Conservation (phyloP, 169 alveolate species). For the Cystoisospora suis region DNA sequence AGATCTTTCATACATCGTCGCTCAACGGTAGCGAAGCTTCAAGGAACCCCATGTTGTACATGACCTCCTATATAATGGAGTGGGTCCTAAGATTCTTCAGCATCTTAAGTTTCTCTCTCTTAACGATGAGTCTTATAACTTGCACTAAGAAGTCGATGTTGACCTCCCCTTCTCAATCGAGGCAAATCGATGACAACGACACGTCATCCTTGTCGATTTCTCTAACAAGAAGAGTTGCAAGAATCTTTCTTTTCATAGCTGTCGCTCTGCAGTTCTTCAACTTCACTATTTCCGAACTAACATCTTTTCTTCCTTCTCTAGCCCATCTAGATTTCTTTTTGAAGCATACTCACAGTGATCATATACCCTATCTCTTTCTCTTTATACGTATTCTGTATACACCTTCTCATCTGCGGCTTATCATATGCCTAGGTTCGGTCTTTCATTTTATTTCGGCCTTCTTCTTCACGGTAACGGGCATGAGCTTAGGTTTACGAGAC, state of each 20-base stretch:
- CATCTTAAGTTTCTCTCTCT: neutral
- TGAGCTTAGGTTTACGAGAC: neutral
- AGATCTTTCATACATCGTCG: neutral
- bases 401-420: neutral
- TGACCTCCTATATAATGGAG: neutral
- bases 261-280: neutral
- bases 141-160: neutral
- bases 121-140: neutral
- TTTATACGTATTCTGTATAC: neutral
- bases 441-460: neutral
- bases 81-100: neutral
- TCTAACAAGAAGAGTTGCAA: neutral
- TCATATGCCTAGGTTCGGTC: neutral
- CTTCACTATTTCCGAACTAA: neutral
- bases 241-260: neutral
- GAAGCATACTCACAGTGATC: too few species aligned
- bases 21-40: neutral
- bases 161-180: neutral
- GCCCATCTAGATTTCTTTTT: neutral
- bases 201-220: neutral
- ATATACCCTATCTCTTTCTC: too few species aligned
- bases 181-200: too few species aligned
- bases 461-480: neutral
- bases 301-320: neutral
- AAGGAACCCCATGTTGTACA: neutral